Evolutionary conservation across 75 land plant genomes (phyloP), one percentile per base, ranked within the genome.

Genomic region (Pinus taeda): DNA sequence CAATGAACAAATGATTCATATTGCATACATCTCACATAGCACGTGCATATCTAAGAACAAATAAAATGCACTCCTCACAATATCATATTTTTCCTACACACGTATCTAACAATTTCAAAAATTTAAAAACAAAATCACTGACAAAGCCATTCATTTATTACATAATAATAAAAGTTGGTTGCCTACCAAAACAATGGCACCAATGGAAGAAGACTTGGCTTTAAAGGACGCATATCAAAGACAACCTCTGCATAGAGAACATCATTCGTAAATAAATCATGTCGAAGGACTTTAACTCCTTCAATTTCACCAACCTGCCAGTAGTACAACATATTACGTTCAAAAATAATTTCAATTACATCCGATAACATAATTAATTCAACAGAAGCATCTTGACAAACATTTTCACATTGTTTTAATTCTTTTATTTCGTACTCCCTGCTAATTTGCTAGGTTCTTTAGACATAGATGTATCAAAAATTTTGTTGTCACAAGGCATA

Each of bases 201-300:
- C 49, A 95, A 79, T 49, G 98, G 94, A 58, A 97, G 94, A 79
- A 95, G 89, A 66, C 92, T 89, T 78, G 90, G 83, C 67, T 86
- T 88, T 61, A 97, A 76, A 6, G 87, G 85, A 57, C 91, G 81
- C 94, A 95, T 85, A 64, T 97, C 84, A 83, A 97, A 93, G 17
- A 92, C 99, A 81, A 86, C 91, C 83, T 97, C 98, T 20, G 94
- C 83, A 78, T 97, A 97, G 59, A 97, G 79, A 33, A 97, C 96
- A 78, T 97, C 96, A 86, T 97, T 97, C 77, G 99, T 97, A 74
- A 97, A 97, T 37, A 97, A 86, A 79, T 97, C 98, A 86, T 97
- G 99, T 53, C 85, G 88, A 71, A 97, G 80, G 66, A 93, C 84
- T 67, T 89, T 91, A 26, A 92, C 88, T 30, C 98, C 99, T 76